Evolutionary conservation across 768 basidiomycete genomes (phyloP).

Genomic region (Pisolithus sp.): DNA sequence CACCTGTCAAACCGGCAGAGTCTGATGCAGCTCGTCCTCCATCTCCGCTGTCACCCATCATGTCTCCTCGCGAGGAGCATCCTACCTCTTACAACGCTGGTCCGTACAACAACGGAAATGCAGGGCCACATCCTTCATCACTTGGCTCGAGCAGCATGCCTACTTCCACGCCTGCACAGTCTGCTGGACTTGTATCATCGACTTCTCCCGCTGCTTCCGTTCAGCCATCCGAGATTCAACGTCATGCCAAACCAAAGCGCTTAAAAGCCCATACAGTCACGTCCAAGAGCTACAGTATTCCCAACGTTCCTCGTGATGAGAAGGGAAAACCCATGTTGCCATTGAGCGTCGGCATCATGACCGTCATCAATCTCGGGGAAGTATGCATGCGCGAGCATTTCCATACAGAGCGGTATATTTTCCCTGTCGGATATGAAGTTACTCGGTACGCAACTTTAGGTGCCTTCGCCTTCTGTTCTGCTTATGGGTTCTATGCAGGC

Average conservation of each 20-base stretch:
- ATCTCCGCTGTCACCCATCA: constrained; percentile 28
- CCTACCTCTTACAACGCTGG: constrained; percentile 15
- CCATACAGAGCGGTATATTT: constrained; percentile 84
- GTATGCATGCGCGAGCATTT: constrained; percentile 82
- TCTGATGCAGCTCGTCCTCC: constrained; percentile 17
- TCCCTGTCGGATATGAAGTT: constrained; percentile 82
- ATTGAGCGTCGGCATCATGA: constrained; percentile 83
- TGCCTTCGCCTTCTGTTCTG: not conserved
- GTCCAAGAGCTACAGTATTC: constrained; percentile 70
- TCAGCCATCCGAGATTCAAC: constrained; percentile 24
- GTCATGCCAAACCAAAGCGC: constrained; percentile 65
- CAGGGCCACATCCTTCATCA: constrained; percentile 11
- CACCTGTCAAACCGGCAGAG: constrained; percentile 30
- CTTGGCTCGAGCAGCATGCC: constrained; percentile 12
- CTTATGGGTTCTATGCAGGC: constrained; percentile 34
- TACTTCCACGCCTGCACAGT: constrained; percentile 18
- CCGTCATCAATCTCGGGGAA: constrained; percentile 64
- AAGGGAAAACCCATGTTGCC: constrained; percentile 66
- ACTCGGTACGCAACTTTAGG: constrained; percentile 45
- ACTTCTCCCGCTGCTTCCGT: constrained; percentile 14
- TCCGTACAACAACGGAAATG: constrained; percentile 19
- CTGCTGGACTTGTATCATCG: constrained; percentile 11
- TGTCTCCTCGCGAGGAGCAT: constrained; percentile 31
- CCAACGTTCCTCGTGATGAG: constrained; percentile 72
- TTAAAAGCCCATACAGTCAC: constrained; percentile 78